phyloP scores from a whole-genome alignment of 192 early-diverging fungal genomes.

The Coemansia sp. region DNA sequence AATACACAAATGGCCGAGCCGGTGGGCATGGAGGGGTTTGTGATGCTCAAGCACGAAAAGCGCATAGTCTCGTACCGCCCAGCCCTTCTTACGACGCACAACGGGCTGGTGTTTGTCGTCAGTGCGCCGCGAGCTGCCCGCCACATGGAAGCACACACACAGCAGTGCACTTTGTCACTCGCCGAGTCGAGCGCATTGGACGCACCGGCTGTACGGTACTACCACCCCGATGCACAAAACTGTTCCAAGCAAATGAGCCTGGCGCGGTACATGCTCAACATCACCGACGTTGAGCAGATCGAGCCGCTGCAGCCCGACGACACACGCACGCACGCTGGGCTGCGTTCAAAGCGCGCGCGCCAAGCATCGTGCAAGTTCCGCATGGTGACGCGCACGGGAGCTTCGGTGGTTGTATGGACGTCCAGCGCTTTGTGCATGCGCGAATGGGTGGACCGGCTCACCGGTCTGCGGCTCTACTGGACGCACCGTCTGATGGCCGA shows the following conservation, averaged over 20 bases:
- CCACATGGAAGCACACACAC: conserved; percentile 22
- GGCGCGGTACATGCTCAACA: conserved; percentile 44
- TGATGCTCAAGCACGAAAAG: conserved; percentile 41
- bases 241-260: conserved; percentile 44
- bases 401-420: conserved; percentile 37
- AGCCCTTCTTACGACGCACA: conserved; percentile 32
- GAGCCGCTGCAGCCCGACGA: conserved; percentile 17
- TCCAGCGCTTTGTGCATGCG: conserved; percentile 34
- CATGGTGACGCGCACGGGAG: conserved; percentile 33
- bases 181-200: neutral
- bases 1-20: conserved; percentile 21
- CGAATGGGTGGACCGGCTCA: conserved; percentile 48
- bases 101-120: conserved; percentile 38
- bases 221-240: conserved; percentile 23
- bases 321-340: neutral
- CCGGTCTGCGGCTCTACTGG: conserved; percentile 47
- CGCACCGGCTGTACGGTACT: conserved; percentile 8
- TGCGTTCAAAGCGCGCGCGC: conserved; percentile 27
- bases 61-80: conserved; percentile 30
- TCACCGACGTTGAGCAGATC: conserved; percentile 42
- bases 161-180: conserved; percentile 2
- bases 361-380: conserved; percentile 34
- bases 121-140: conserved; percentile 36
- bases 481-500: conserved; percentile 36
- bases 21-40: conserved; percentile 38